Evolutionary conservation across 805 yeast species (phyloP).

Genomic region (Myxozyma nipponensis): DNA sequence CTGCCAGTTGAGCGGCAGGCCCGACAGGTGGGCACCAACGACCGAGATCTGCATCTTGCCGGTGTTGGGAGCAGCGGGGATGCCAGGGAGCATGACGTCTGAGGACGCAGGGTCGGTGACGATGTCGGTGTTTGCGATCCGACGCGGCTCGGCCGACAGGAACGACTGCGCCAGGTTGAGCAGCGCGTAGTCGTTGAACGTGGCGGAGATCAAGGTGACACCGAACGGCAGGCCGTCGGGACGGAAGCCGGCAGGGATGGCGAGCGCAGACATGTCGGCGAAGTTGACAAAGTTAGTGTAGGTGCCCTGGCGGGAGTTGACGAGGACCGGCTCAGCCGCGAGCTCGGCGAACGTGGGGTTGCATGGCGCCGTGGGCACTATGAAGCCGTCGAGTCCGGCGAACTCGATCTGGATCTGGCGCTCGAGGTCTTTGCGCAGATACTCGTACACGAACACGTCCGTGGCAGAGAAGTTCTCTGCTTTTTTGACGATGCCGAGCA

Average conservation of each 20-base stretch:
- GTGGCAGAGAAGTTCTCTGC: constrained; percentile 80
- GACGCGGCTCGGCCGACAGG: constrained; percentile 49
- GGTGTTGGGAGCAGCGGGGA: constrained; percentile 51
- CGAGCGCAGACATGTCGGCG: constrained; percentile 88
- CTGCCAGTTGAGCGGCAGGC: constrained; percentile 93
- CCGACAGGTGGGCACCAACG: constrained; percentile 91
- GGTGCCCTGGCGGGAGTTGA: constrained; percentile 93
- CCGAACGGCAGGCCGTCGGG: constrained; percentile 88
- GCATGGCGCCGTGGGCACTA: constrained; percentile 92
- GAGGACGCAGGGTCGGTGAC: constrained; percentile 45
- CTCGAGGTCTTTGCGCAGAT: constrained; percentile 75
- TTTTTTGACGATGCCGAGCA: constrained; percentile 64
- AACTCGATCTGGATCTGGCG: constrained; percentile 58
- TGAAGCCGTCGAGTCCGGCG: constrained; percentile 62
- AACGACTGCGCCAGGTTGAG: constrained; percentile 76
- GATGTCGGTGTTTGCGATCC: constrained; percentile 51
- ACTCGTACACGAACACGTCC: constrained; percentile 79
- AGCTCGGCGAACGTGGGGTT: constrained; percentile 79
- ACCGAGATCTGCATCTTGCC: constrained; percentile 71
- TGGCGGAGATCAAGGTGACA: constrained; percentile 74
- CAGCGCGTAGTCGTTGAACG: constrained; percentile 84
- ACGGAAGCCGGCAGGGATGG: constrained; percentile 88
- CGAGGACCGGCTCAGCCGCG: constrained; percentile 67
- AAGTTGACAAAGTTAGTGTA: constrained; percentile 95
- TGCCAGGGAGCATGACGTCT: constrained; percentile 37